Conservation (phyloP, 108 stramenopile species). For the Aureococcus anophagefferens region DNA sequence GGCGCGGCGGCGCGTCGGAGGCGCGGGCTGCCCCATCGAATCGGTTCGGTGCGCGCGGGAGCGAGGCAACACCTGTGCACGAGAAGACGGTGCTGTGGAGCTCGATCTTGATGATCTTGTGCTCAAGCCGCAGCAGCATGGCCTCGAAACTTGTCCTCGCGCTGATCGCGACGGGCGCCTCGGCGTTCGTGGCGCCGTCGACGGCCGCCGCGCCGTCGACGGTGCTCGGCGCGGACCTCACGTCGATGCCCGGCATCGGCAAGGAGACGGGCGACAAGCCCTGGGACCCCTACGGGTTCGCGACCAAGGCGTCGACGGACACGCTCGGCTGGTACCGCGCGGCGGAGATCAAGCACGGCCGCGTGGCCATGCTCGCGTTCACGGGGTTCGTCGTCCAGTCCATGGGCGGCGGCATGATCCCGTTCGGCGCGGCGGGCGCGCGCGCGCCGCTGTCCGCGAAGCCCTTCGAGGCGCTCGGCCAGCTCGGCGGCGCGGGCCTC, state of each 20-base stretch:
- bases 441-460: constrained; percentile 28
- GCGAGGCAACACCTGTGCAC: no score
- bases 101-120: no score
- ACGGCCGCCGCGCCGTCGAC: not conserved
- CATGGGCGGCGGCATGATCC: constrained; percentile 29
- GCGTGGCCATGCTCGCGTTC: constrained; percentile 51
- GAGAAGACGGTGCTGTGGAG: no score
- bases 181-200: not conserved
- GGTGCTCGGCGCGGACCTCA: no score
- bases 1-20: no score
- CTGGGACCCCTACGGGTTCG: not conserved
- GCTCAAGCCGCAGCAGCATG: no score
- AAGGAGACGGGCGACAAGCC: not conserved
- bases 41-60: no score
- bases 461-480: constrained; percentile 65
- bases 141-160: no score
- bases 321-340: not conserved
- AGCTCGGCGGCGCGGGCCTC: constrained; percentile 50
- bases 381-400: constrained; percentile 61
- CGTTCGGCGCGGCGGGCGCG: not conserved
- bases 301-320: not conserved
- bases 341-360: not conserved
- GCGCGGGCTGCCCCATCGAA: no score
- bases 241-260: not conserved
- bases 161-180: not conserved